Base-by-base conservation (phyloP, 192 early-diverging fungal species). In the Coemansia brasiliensis region DNA sequence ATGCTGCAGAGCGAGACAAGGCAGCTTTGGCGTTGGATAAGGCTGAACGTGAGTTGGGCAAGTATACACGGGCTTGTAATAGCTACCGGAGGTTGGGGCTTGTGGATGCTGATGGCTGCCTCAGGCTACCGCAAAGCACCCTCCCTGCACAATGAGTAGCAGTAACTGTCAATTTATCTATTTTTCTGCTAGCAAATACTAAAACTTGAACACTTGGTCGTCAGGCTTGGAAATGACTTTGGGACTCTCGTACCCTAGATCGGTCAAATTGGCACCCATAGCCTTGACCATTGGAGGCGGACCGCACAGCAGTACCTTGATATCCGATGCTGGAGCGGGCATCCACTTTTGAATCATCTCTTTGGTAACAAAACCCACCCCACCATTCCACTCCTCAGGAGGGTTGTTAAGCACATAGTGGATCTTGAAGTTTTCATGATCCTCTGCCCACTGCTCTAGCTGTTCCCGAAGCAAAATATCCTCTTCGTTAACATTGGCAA, bases 201-300 rank as follows among this genome's bases (percentile, higher is more conserved):
- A 95, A 70, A 95, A 95, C 72, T 92, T 92, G 84, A 92, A 95
- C 25, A 94, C 87, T 64, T 88, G 87, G 70, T 95, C 91, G 26
- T 84, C 82, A 22, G 89, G 81, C 75, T 92, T 93, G 70, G 89
- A 90, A 46, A 93, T 84, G 52, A 85, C 77, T 52, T 83, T 82
- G 58, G 88, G 73, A 65, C 90, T 88, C 26, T 86, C 84, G 63
- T 87, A 94, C 42, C 94, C 94, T 24, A 94, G 80, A 25, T 90
- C 86, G 42, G 81, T 82, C 45, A 85, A 82, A 56, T 80, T 48
- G 52, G 74, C 83, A 57, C 83, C 75, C 91, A 95, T 91, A 57
- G 88, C 90, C 59, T 84, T 84, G 74, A 92, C 74, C 88, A 96
- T 94, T 3, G 94, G 94, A 41, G 86, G 88, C 22, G 94, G 92